A percentile compares a stretch with the other conserved stretches of the same genome.
phyloP scores from a whole-genome alignment of 345 rosid species.

The Clausena lansium region DNA sequence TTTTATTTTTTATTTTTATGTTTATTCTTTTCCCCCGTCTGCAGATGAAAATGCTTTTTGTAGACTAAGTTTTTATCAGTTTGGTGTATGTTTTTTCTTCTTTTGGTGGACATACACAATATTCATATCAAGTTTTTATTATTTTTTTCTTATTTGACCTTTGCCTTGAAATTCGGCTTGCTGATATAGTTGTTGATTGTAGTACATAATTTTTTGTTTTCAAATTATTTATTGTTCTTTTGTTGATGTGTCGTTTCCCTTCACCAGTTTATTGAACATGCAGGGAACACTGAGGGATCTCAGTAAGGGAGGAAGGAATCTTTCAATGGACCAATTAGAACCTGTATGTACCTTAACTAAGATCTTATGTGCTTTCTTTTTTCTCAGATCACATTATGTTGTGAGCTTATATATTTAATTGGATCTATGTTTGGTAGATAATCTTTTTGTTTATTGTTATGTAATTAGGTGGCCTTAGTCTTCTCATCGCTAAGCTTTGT shows the following conservation, averaged over 20 bases:
- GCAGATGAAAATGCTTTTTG: neutral
- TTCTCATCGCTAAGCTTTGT: neutral
- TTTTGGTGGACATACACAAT: neutral
- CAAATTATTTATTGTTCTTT: neutral
- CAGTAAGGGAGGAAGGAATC: conserved; percentile 60
- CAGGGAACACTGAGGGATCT: conserved; percentile 78
- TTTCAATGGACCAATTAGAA: conserved; percentile 45
- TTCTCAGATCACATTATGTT: neutral
- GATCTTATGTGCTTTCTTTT: neutral
- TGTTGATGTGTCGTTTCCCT: conserved; percentile 3
- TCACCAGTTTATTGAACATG: conserved; percentile 17
- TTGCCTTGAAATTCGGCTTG: neutral
- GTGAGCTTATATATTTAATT: neutral
- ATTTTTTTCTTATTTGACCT: neutral
- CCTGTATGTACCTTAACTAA: conserved; percentile 37
- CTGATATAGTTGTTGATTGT: neutral
- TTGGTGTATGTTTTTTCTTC: neutral
- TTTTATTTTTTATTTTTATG: neutral
- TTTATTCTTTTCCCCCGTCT: neutral
- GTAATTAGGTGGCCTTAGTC: neutral
- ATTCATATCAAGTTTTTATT: neutral
- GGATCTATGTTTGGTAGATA: neutral
- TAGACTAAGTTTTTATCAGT: neutral
- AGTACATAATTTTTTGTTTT: neutral
- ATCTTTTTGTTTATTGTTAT: neutral